Evolutionary conservation across 2,329 filamentous ascomycete species (phyloP).

Genomic region (Cercospora sojina): DNA sequence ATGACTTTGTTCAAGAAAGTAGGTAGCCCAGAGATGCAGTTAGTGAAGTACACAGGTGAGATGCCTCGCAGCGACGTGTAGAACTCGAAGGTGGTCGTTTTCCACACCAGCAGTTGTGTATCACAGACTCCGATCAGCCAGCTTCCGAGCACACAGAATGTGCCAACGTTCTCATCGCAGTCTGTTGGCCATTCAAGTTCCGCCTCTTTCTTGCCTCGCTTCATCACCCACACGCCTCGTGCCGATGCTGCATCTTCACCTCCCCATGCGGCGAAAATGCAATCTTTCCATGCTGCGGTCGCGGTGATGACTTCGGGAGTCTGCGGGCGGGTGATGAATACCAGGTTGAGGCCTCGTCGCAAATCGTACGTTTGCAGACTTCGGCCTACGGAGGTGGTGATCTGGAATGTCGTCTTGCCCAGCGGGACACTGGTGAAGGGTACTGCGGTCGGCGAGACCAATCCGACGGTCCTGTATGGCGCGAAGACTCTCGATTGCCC

Average conservation of each 20-base stretch:
- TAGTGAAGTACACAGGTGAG: constrained; percentile 65
- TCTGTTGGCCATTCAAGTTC: constrained; percentile 69
- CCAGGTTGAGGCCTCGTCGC: constrained; percentile 80
- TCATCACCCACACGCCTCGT: constrained; percentile 84
- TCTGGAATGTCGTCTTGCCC: constrained; percentile 93
- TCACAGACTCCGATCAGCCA: constrained; percentile 83
- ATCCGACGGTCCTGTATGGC: constrained; percentile 89
- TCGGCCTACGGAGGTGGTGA: constrained; percentile 89
- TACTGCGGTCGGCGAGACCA: constrained; percentile 86
- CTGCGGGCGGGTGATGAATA: constrained; percentile 90
- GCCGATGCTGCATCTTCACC: constrained; percentile 52
- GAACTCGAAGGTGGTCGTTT: constrained; percentile 76
- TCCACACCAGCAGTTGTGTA: constrained; percentile 85
- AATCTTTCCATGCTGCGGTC: constrained; percentile 81
- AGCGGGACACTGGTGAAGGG: constrained; percentile 87
- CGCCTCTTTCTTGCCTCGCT: constrained; percentile 80
- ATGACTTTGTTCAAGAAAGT: constrained; percentile 97
- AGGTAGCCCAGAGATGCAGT: constrained; percentile 81
- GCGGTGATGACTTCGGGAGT: constrained; percentile 84
- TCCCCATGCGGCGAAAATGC: constrained; percentile 87
- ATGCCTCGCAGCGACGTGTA: constrained; percentile 75
- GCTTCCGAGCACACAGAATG: constrained; percentile 79
- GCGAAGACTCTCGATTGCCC: constrained; percentile 77
- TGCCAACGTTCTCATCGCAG: constrained; percentile 67
- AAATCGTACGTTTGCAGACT: constrained; percentile 95